These are phyloP conservation scores for Trichoderma polysporum DNA, from an alignment of 2,329 filamentous ascomycete genomes.

Conservation along the genomic window DNA sequence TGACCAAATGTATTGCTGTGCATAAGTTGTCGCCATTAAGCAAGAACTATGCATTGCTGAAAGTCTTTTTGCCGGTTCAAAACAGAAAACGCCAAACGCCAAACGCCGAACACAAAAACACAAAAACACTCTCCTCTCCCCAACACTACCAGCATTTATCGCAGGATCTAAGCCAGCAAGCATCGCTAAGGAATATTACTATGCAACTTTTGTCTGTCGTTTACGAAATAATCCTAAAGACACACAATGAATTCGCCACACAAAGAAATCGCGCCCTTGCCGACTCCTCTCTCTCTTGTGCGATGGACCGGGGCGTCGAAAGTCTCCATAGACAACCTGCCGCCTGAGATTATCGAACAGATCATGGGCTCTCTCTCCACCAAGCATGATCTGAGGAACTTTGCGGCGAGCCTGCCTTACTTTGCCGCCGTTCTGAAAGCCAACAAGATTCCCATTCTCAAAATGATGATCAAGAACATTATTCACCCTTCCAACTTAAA, in stretches of 20 bases:
- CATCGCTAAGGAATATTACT: not conserved
- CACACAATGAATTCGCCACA: not conserved
- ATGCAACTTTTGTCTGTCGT: conserved; percentile 1
- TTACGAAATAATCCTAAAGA: not conserved
- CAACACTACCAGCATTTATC: not conserved
- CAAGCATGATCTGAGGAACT: not conserved
- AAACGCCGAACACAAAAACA: not conserved
- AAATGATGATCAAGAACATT: not conserved
- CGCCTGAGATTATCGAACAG: not conserved
- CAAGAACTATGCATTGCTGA: not conserved
- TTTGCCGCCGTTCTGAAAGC: not conserved
- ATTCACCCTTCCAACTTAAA: conserved; percentile 6
- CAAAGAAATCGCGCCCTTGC: not conserved
- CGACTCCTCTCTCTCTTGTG: not conserved
- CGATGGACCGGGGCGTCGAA: too few species aligned
- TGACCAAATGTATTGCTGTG: not conserved
- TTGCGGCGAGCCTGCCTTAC: not conserved
- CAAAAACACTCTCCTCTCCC: not conserved
- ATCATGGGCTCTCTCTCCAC: not conserved
- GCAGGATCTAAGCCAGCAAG: not conserved
- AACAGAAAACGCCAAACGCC: not conserved
- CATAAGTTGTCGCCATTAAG: not conserved
- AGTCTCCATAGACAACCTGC: not conserved
- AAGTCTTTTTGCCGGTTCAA: not conserved
- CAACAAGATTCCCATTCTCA: not conserved